A percentile compares a stretch with the other conserved stretches of the same genome.
Conservation (phyloP, 192 early-diverging fungal genomes). For the Coemansia reversa region DNA sequence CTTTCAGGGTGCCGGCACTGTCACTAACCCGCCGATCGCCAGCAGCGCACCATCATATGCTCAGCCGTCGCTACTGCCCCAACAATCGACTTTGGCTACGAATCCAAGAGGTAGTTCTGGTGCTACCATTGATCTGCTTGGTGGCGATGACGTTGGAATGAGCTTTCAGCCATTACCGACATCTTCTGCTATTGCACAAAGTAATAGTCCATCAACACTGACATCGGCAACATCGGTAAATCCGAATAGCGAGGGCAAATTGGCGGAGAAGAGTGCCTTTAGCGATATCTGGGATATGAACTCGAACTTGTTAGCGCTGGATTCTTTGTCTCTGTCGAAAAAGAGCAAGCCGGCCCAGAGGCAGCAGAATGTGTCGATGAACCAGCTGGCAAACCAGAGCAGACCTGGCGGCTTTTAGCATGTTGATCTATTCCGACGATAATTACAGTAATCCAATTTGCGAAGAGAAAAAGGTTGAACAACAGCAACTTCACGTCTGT, state of each 20-base stretch:
- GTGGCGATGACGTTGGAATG: conserved; percentile 17
- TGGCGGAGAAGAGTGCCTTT: conserved; percentile 34
- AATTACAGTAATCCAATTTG: not conserved
- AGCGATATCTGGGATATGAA: conserved; percentile 72
- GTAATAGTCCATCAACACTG: conserved; percentile 10
- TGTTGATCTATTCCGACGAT: not conserved
- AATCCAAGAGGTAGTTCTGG: conserved; percentile 11
- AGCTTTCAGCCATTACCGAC: conserved; percentile 32
- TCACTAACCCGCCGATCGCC: conserved; percentile 2
- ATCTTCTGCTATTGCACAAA: conserved; percentile 11
- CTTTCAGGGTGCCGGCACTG: conserved; percentile 54
- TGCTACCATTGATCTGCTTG: conserved; percentile 29
- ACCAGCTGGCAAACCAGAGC: conserved; percentile 38
- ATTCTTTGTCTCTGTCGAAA: conserved; percentile 65
- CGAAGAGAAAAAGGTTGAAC: not conserved
- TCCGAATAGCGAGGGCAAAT: not conserved
- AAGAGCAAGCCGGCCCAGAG: conserved; percentile 24
- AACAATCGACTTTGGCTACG: conserved; percentile 5
- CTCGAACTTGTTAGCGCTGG: conserved; percentile 66
- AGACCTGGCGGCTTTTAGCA: conserved; percentile 4
- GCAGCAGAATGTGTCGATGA: conserved; percentile 32
- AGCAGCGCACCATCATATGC: conserved; percentile 10
- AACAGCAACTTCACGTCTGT: not conserved
- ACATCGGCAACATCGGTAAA: conserved; percentile 2
- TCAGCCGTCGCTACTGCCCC: conserved; percentile 11